phyloP scores from a whole-genome alignment of 768 basidiomycete genomes.

The Russula vinacea region DNA sequence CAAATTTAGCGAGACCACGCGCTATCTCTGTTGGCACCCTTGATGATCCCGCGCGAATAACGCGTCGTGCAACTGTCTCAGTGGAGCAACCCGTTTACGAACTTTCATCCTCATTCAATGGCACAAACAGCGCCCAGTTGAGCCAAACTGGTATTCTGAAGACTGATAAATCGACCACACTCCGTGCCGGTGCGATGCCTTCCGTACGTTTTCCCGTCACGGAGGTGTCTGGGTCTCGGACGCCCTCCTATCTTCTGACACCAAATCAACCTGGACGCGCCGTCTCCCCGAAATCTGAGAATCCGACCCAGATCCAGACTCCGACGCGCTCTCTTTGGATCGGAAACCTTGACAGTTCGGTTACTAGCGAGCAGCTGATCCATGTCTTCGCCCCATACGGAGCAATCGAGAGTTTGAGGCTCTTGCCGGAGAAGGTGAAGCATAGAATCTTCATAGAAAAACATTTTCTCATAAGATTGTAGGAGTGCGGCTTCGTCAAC shows the following conservation, averaged over 20 bases:
- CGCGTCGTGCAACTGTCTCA: constrained; percentile 55
- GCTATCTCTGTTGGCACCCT: constrained; percentile 88
- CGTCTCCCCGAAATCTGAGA: constrained; percentile 80
- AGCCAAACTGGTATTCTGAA: constrained; percentile 33
- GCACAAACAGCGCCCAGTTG: constrained; percentile 38
- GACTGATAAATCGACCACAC: constrained; percentile 36
- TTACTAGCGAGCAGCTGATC: constrained; percentile 91
- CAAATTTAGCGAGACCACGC: constrained; percentile 49
- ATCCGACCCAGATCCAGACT: constrained; percentile 76
- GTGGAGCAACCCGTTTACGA: constrained; percentile 40
- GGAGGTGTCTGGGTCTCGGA: constrained; percentile 38
- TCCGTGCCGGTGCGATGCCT: constrained; percentile 23
- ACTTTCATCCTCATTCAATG: constrained; percentile 50
- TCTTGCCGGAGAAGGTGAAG: constrained; percentile 93
- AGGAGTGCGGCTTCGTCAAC: constrained; percentile 99
- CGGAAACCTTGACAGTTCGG: constrained; percentile 92
- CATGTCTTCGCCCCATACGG: constrained; percentile 96
- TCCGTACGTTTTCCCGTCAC: constrained; percentile 30
- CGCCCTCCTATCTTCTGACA: constrained; percentile 64
- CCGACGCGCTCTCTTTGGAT: constrained; percentile 98
- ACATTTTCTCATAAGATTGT: constrained; percentile 12
- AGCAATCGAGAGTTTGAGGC: constrained; percentile 90
- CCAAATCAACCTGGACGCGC: constrained; percentile 66
- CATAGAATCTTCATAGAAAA: neutral
- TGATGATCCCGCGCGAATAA: constrained; percentile 73